Evolutionary conservation across 768 basidiomycete species (phyloP), one percentile per base, ranked within the genome.

Genomic region (Boletellus sp.): DNA sequence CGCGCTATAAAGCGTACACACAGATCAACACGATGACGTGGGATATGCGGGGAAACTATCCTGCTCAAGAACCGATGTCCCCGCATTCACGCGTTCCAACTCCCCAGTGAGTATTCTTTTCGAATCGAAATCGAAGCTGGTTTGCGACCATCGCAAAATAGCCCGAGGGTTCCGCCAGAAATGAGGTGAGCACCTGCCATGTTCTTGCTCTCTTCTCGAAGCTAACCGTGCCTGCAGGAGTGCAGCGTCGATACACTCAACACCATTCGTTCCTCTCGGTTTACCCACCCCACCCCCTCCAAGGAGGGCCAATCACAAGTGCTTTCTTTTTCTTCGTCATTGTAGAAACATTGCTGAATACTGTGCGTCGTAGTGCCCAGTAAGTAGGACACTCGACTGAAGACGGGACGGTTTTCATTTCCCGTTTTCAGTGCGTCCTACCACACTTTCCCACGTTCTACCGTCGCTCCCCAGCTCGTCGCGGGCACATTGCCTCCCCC

Each of bases 1-100:
- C 66, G 11, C 68, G 64, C 55, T 66, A 68, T 5, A 70, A 58
- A 38, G 52, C 66, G 38, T 70, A 70, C 22, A 70, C 61, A 6
- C 62, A 70, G 36, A 50, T 68, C n/a, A 66, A 68, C 24, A 20
- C 63, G 19, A 53, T 44, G 57, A 58, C 45, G 66, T 70, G 64
- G 66, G 68, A 68, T 26, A 3, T 53, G 43, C 55, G 58, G 5
- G 66, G 56, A 2, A 54, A 57, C 19, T 9, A 52, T 31, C 34
- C 46, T 31, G 36, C 43, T 11, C 55, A 57, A 47, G 55, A 60
- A 34, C 51, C 34, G 10, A 48, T 3, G 31, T 50, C 61, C 3
- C 46, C 66, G 4, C 40, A 32, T 42, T 48, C 55, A 13, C 50
- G 36, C 31, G 59, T 55, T 43, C 55, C 61, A 11, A 38, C 40